Base-by-base conservation (phyloP, 2,329 filamentous ascomycete genomes). In the Colletotrichum sp. region DNA sequence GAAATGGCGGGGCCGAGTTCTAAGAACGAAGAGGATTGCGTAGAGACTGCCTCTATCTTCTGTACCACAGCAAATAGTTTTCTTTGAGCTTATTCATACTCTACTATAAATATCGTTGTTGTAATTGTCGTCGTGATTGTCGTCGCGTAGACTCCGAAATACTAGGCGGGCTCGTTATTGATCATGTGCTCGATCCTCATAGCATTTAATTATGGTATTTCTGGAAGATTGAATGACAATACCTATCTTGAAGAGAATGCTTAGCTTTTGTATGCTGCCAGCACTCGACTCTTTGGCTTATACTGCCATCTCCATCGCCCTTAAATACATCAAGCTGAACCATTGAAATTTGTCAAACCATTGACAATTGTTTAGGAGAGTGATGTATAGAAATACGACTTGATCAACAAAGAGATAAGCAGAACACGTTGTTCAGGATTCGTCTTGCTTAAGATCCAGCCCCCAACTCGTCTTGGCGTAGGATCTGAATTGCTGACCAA, bases 291-390 rank as follows among this genome's bases (percentile, higher is more conserved):
- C 18, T n/a, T 12, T 49, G 39, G 39, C 18, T 6, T 6, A 44
- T 10, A 44, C 16, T 10, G 5, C 9, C 39, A 1, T 49, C 18
- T 21, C 18, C 18, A 49, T 49, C 10, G 4, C 44, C 10, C 18
- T 3, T 6, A 49, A 49, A 49, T 21, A 7, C 10, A 49, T 1
- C 6, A 21, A 21, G 44, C 44, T 21, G 13, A 49, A 21, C 3
- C 6, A 49, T 49, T 6, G 3, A 21, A 12, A 49, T 10, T 2
- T 21, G 10, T 16, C 44, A 49, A 49, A 49, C 3, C 10, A n/a
- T 7, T 6, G 1, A 12, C 5, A 12, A 12, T 7, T 21, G 0
- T 49, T 21, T 5, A 21, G 4, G 9, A 7, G 9, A 49, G 10
- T 18, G 44, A 12, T 12, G 9, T 12, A 7, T 13, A 7, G 44